A percentile compares a stretch with the other conserved stretches of the same genome.
phyloP scores from a whole-genome alignment of 345 rosid species.

The Punica granatum region DNA sequence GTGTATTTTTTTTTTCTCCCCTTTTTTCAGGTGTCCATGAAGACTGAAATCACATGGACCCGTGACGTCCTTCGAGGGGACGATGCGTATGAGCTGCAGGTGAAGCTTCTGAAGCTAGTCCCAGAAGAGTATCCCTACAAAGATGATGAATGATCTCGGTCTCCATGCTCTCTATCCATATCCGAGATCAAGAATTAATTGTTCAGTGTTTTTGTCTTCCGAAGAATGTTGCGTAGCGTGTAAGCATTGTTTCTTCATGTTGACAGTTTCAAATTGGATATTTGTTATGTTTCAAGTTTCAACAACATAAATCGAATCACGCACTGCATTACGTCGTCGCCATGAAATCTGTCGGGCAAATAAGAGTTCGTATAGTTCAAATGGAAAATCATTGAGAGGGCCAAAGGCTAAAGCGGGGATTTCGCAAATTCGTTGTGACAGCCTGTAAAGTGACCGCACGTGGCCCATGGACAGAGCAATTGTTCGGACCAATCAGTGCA shows the following conservation, averaged over 20 bases:
- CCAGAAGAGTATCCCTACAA: constrained; percentile 93
- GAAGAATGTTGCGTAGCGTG: neutral
- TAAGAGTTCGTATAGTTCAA: too few species aligned
- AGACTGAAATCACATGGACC: constrained; percentile 84
- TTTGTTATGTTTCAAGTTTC: too few species aligned
- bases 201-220: neutral
- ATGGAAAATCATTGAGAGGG: neutral
- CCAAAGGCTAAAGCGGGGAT: neutral
- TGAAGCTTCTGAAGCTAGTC: constrained; percentile 76
- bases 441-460: neutral
- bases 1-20: neutral
- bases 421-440: neutral
- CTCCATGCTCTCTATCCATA: neutral
- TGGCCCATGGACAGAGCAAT: neutral
- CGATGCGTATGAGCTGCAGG: constrained; percentile 79
- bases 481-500: neutral
- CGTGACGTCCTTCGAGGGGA: constrained; percentile 79
- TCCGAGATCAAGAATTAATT: neutral
- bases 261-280: neutral
- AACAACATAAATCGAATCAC: neutral
- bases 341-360: neutral
- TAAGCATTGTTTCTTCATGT: neutral
- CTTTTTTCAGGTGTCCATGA: constrained; percentile 80
- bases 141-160: constrained; percentile 59
- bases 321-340: too few species aligned